These are phyloP conservation scores for Fusarium protoensiforme DNA, from an alignment of 2,329 filamentous ascomycete genomes.

Conservation along the genomic window DNA sequence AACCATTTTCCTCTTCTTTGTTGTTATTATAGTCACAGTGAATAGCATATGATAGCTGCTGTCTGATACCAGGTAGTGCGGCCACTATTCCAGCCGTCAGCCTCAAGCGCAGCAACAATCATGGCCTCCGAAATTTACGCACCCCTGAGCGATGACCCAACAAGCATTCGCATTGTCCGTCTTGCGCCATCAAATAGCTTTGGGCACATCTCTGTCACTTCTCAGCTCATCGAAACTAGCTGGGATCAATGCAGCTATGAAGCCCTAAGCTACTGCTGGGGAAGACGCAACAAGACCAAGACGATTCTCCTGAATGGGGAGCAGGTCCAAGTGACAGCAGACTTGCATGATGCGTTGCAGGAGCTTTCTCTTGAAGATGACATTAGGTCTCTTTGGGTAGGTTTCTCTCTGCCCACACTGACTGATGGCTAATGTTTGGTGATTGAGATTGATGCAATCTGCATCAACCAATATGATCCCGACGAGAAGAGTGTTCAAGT, in stretches of 20 bases:
- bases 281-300: constrained; percentile 2
- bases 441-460: constrained; percentile 37
- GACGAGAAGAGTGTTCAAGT: constrained; percentile 40
- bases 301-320: constrained; percentile 18
- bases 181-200: constrained; percentile 11
- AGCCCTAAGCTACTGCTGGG: constrained; percentile 40
- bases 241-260: constrained; percentile 25
- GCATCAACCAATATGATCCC: constrained; percentile 41
- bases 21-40: neutral
- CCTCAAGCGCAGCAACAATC: too few relatives aligned
- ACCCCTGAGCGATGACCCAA: neutral
- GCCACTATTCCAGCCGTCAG: too few relatives aligned
- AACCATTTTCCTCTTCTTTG: neutral
- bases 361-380: constrained; percentile 5
- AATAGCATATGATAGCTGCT: neutral
- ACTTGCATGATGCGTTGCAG: constrained; percentile 10
- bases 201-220: neutral
- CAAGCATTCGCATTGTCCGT: constrained; percentile 9
- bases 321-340: constrained; percentile 6
- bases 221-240: constrained; percentile 6
- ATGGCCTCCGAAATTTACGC: constrained; percentile 4
- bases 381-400: constrained; percentile 11
- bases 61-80: neutral
- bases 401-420: neutral
- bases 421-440: neutral